Base-by-base conservation (phyloP, 345 rosid species). In the Moricandia arvensis region DNA sequence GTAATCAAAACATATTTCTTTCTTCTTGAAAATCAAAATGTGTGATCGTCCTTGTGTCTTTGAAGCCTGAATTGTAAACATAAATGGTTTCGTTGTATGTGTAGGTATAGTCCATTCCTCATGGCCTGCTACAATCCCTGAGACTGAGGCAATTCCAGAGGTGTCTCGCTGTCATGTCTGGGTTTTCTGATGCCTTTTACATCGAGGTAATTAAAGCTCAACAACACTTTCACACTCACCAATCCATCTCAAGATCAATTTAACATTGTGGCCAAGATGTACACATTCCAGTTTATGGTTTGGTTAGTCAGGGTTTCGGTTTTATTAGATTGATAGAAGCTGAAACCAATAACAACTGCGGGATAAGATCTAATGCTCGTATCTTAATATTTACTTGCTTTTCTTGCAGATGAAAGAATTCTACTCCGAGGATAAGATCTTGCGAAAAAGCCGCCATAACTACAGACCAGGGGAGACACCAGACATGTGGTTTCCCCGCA, bases 141-240 rank as follows among this genome's bases (percentile, higher is more conserved):
- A 93, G 77, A 82, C 83, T 15, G 96, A 91, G 82, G 97, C n/a
- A 89, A 69, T 93, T 79, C 66, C 93, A 91, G 72, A 87, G 97
- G 90, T 88, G 10, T 93, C 97, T 18, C 94, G 93, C n/a, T 45
- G 98, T 93, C 75, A 89, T 93, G 96, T 91, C 97, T 62, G 98
- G 97, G 6, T 86, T 93, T 76, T 86, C 96, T 5, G 93, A 93
- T 86, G 83, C 93, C 34, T 91, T 93, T 79, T 93, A 93, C 83
- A 77, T 43, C 6, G 88, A 93, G 97, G 97, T 93, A 80, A 66
- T 49, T 9, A 33, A 30, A 59, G 3, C 34, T 64, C 8, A 65
- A n/a, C n/a, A n/a, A n/a, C n/a, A 17, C 7, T 34, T 34, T 35
- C 2, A 0, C 4, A 5, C 45, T 60, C 11, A 7, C 24, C 18